Conservation (phyloP, 2,329 filamentous ascomycete genomes). For the Cladophialophora carrionii region DNA sequence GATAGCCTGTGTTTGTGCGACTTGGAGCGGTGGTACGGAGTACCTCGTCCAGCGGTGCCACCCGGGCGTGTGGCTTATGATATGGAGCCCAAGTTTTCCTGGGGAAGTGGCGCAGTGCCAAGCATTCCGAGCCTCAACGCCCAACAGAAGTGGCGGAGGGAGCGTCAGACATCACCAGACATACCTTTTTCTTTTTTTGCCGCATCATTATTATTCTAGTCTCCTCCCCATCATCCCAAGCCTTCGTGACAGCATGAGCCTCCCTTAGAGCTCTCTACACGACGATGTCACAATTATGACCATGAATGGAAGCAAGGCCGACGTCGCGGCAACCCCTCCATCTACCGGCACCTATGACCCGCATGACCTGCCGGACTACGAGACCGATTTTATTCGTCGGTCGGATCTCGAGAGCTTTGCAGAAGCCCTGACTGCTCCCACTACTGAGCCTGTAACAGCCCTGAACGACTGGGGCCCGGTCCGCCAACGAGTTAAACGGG, state of each 20-base stretch:
- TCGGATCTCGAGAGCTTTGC: slow-evolving; percentile 78
- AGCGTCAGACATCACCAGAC: not conserved
- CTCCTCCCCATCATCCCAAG: not conserved
- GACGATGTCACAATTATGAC: slow-evolving; percentile 19
- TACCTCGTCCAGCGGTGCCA: not conserved
- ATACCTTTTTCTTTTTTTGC: not conserved
- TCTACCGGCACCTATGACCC: slow-evolving; percentile 29
- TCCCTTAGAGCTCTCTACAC: not conserved
- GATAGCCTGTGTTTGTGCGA: not conserved
- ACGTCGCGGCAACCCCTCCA: not conserved
- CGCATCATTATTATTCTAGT: not conserved
- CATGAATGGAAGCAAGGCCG: slow-evolving; percentile 12
- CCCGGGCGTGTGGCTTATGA: not conserved
- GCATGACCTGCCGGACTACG: slow-evolving; percentile 70
- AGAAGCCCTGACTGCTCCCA: slow-evolving; percentile 78
- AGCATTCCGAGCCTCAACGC: slow-evolving; percentile 1
- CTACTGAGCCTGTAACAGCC: slow-evolving; percentile 76
- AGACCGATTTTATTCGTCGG: slow-evolving; percentile 74
- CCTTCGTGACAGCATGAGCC: not conserved
- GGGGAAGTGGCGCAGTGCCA: slow-evolving; percentile 11
- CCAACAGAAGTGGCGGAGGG: not conserved
- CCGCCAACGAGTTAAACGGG: slow-evolving; percentile 67
- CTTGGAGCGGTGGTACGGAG: not conserved
- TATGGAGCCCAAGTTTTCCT: not conserved
- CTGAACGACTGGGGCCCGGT: slow-evolving; percentile 96